Base-by-base conservation (phyloP, 1,139 yeast genomes). In the Kazachstania sp. region DNA sequence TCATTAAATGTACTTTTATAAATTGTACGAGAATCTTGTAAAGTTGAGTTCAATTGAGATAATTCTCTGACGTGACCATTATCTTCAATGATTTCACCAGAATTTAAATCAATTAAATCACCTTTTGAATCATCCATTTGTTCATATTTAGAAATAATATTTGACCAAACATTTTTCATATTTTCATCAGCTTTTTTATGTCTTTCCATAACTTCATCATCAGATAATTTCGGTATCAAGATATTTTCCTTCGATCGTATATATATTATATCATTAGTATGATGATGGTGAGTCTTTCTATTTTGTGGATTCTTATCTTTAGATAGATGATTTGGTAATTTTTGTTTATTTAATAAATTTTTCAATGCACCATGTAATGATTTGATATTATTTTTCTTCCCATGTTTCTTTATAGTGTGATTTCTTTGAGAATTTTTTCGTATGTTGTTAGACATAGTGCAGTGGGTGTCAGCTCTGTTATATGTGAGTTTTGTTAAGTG, bases 61-160 rank as follows among this genome's bases (percentile, higher is more conserved):
- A 62, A 43, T 7, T 57, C 54, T 45, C 73, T 64, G 26, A 83
- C 55, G 61, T 83, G 92, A 1, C 92, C 92, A 49, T 76, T 74
- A 55, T 83, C 86, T 16, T 68, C 73, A 3, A 78, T 61, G 5
- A 83, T 74, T 45, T 72, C 69, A 1, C 88, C 87, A 0, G 86
- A 77, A 4, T 61, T 58, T 29, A 83, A 59, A 58, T 83, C 86
- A n/a, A 83, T 68, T 30, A 81, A 73, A 59, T 83, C 90, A 44
- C 86, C 83, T 51, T 78, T 29, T 3, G 39, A 81, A 52, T 74
- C 78, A 44, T 72, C 74, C n/a, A 75, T 64, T 2, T 63, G 56
- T 29, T 81, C 74, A 57, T 81, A 81, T 58, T 74, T 77, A 4
- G 70, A 63, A 11, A 83, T 70, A 37, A 83, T 80, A 11, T 69